These are phyloP conservation scores for Magnaporthiopsis incrustans DNA, from an alignment of 2,329 filamentous ascomycete genomes.

Conservation along the genomic window DNA sequence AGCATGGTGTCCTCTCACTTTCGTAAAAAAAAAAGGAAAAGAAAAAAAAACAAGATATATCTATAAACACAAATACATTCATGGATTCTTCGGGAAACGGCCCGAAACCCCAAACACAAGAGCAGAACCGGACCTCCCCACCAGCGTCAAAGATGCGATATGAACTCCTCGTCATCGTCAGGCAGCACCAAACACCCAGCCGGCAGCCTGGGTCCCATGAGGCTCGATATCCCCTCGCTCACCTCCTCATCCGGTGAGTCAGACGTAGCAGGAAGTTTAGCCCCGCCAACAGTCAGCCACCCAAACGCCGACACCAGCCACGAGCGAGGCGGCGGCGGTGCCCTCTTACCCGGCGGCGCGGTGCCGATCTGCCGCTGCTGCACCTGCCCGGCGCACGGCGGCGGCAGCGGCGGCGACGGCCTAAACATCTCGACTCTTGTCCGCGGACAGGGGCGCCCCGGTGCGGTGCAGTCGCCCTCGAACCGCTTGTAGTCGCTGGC, in stretches of 20 bases:
- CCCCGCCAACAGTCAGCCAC: not conserved
- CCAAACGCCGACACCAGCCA: not conserved
- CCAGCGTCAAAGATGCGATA: not conserved
- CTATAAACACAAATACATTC: no score
- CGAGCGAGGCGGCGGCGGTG: not conserved
- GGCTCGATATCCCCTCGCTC: not conserved
- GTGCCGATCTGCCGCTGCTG: no score
- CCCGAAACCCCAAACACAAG: no score
- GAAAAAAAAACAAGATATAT: no score
- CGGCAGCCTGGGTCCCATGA: not conserved
- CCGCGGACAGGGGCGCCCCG: not conserved
- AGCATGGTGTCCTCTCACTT: no score
- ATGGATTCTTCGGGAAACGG: no score
- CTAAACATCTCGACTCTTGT: not conserved
- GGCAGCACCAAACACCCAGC: not conserved
- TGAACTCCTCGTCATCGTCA: not conserved
- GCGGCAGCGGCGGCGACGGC: no score
- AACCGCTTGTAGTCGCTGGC: not conserved
- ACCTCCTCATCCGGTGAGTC: not conserved
- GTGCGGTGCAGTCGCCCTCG: not conserved
- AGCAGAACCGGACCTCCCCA: no score
- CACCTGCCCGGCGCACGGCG: no score
- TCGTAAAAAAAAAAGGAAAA: no score
- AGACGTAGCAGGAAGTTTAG: no score
- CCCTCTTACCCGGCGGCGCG: no score